Percentiles rank a stretch among this genome's conserved stretches.
These are phyloP conservation scores for Aspergillus awamori DNA, from an alignment of 2,329 filamentous ascomycete genomes.

Conservation along the genomic window DNA sequence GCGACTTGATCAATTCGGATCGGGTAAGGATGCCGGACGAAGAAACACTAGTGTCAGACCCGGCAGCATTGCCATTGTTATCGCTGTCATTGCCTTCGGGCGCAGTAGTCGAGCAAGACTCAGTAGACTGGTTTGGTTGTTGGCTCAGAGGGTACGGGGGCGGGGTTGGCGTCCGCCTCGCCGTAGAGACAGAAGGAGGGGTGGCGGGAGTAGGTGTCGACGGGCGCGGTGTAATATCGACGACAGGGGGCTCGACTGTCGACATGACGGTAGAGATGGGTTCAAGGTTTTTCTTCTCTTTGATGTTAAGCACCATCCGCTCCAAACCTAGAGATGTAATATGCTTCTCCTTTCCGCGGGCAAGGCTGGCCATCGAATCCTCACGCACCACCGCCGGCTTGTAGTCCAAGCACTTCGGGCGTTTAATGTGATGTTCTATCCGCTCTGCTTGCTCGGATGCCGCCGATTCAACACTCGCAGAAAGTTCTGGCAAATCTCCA, in stretches of 20 bases:
- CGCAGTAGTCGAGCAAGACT: slow-evolving; percentile 64
- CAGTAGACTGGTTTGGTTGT: slow-evolving; percentile 51
- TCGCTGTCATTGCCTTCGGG: slow-evolving; percentile 51
- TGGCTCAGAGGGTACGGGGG: slow-evolving; percentile 33
- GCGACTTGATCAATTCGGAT: slow-evolving; percentile 57
- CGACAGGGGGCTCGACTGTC: slow-evolving; percentile 42
- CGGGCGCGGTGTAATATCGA: slow-evolving; percentile 49
- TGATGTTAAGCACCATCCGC: slow-evolving; percentile 91
- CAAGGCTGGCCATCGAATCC: slow-evolving; percentile 62
- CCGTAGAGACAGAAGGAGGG: slow-evolving; percentile 35
- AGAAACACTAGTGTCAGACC: slow-evolving; percentile 65
- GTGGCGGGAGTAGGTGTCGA: slow-evolving; percentile 43
- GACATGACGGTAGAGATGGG: slow-evolving; percentile 53
- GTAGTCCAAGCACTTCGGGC: slow-evolving; percentile 67
- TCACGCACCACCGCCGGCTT: slow-evolving; percentile 54
- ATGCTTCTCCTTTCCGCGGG: slow-evolving; percentile 77
- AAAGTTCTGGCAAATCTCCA: slow-evolving; percentile 69
- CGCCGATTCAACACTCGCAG: slow-evolving; percentile 75
- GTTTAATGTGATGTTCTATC: slow-evolving; percentile 61
- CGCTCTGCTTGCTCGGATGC: slow-evolving; percentile 63
- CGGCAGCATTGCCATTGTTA: slow-evolving; percentile 44
- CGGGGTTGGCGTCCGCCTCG: slow-evolving; percentile 38
- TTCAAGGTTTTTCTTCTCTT: slow-evolving; percentile 74
- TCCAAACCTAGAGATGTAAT: slow-evolving; percentile 91
- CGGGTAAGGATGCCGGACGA: slow-evolving; percentile 50